A percentile compares a stretch with the other conserved stretches of the same genome.
Conservation (phyloP, 2,329 filamentous ascomycete species). For the Fusarium tricinctum region DNA sequence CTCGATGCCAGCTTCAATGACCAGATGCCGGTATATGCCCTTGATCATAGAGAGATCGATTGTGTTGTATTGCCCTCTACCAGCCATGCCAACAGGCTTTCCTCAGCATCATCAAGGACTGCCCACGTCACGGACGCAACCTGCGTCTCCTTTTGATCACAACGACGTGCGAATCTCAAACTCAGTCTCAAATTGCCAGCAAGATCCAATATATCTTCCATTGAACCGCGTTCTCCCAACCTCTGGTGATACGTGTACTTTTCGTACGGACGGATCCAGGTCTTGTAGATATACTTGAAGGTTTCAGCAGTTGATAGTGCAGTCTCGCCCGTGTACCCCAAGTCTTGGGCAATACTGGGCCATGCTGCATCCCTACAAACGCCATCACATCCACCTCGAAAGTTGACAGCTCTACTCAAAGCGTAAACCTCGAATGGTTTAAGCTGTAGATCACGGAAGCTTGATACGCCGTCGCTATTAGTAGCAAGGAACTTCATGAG, state of each 20-base stretch:
- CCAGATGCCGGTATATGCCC: slow-evolving; percentile 12
- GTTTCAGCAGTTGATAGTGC: not conserved
- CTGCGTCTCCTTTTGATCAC: not conserved
- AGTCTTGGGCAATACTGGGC: not conserved
- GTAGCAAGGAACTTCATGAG: not conserved
- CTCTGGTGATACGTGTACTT: not conserved
- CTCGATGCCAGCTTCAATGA: slow-evolving; percentile 7
- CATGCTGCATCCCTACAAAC: not conserved
- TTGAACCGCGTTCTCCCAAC: not conserved
- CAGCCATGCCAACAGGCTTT: not conserved
- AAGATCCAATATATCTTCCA: not conserved
- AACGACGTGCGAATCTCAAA: not conserved
- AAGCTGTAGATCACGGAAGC: not conserved
- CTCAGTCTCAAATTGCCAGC: not conserved
- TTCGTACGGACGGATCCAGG: slow-evolving; percentile 7
- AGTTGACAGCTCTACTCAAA: slow-evolving; percentile 2
- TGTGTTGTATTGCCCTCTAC: not conserved
- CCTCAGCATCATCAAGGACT: slow-evolving; percentile 9
- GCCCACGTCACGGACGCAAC: not conserved
- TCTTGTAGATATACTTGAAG: not conserved
- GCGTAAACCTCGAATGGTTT: not conserved
- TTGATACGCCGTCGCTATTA: not conserved
- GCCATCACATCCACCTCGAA: slow-evolving; percentile 6
- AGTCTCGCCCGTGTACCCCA: not conserved
- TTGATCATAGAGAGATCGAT: not conserved